Evolutionary conservation across 2,329 filamentous ascomycete species (phyloP).

Genomic region (Paraphoma chrysanthemicola): DNA sequence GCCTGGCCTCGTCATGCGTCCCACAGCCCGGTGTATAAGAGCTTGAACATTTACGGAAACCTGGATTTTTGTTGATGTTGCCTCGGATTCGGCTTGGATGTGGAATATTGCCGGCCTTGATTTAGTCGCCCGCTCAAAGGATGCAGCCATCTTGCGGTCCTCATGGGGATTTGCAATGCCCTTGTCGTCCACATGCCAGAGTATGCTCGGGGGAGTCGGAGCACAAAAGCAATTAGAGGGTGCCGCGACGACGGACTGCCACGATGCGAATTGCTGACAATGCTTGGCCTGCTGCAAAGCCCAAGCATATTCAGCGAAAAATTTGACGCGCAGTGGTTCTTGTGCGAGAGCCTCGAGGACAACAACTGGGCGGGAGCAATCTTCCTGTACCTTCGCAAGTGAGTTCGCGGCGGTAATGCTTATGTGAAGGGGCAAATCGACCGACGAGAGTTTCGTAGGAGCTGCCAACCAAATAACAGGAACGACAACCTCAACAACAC

Average conservation of each 20-base stretch:
- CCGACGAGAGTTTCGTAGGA: slow-evolving; percentile 6
- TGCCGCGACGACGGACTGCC: slow-evolving; percentile 17
- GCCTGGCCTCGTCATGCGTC: slow-evolving; percentile 32
- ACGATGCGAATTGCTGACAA: slow-evolving; percentile 24
- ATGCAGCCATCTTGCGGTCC: slow-evolving; percentile 55
- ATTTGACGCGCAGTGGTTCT: slow-evolving; percentile 1
- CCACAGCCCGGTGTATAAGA: slow-evolving; percentile 53
- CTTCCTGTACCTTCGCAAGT: background rate
- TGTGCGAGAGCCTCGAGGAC: slow-evolving; percentile 28
- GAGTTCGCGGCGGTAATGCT: slow-evolving; percentile 1
- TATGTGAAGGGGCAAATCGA: slow-evolving; percentile 1
- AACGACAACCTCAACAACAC: slow-evolving; percentile 7
- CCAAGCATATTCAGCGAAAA: slow-evolving; percentile 28
- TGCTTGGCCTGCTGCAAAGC: slow-evolving; percentile 21
- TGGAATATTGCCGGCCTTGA: slow-evolving; percentile 46
- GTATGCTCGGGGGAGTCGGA: slow-evolving; percentile 28
- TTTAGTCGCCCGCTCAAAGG: slow-evolving; percentile 61
- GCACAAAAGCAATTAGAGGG: slow-evolving; percentile 28
- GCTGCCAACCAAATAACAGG: slow-evolving; percentile 17
- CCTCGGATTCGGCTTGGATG: slow-evolving; percentile 18
- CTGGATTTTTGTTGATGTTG: slow-evolving; percentile 44
- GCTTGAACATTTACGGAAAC: slow-evolving; percentile 52
- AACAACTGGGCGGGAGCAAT: slow-evolving; percentile 26
- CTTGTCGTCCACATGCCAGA: slow-evolving; percentile 32
- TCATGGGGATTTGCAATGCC: slow-evolving; percentile 33